Percentiles rank a stretch among this genome's conserved stretches.
Evolutionary conservation across 2,329 filamentous ascomycete species (phyloP).

Genomic region (Saccharata proteae): DNA sequence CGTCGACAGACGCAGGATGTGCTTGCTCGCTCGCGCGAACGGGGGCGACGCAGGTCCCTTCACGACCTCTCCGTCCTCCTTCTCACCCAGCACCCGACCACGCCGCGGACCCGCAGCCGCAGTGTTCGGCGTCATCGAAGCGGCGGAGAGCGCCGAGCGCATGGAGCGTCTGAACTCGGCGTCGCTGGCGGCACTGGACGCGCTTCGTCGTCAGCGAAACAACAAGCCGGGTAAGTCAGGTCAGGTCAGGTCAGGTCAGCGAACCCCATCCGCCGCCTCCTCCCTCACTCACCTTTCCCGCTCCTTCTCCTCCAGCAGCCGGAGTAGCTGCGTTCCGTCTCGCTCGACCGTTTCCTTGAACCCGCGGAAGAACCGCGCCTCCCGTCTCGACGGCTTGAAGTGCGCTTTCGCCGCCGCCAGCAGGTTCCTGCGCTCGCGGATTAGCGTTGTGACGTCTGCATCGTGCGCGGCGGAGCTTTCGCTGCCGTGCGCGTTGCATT

Average conservation of each 20-base stretch:
- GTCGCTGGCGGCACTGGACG: background rate
- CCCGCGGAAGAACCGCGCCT: slow-evolving; percentile 1
- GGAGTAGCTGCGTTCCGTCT: slow-evolving; percentile 1
- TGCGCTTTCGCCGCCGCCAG: slow-evolving; percentile 7
- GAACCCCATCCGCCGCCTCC: no score
- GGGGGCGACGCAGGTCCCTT: no score
- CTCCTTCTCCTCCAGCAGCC: slow-evolving; percentile 1
- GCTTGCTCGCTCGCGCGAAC: background rate
- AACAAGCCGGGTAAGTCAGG: background rate
- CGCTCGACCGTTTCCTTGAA: background rate
- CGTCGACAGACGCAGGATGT: slow-evolving; percentile 1
- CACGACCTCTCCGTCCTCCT: no score
- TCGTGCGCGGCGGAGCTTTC: background rate
- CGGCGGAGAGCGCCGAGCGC: background rate
- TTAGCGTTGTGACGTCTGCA: background rate
- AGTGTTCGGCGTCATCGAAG: no score
- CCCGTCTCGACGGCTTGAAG: background rate
- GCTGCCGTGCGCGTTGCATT: background rate
- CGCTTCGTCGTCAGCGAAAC: background rate
- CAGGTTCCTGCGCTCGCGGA: slow-evolving; percentile 13
- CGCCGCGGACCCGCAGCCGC: no score
- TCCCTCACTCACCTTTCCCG: slow-evolving; percentile 1
- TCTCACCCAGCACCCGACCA: no score
- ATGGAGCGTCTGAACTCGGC: background rate
- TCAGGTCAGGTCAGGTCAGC: no score